Conservation (phyloP, 2,329 filamentous ascomycete species). For the Diaporthe aspalathi region DNA sequence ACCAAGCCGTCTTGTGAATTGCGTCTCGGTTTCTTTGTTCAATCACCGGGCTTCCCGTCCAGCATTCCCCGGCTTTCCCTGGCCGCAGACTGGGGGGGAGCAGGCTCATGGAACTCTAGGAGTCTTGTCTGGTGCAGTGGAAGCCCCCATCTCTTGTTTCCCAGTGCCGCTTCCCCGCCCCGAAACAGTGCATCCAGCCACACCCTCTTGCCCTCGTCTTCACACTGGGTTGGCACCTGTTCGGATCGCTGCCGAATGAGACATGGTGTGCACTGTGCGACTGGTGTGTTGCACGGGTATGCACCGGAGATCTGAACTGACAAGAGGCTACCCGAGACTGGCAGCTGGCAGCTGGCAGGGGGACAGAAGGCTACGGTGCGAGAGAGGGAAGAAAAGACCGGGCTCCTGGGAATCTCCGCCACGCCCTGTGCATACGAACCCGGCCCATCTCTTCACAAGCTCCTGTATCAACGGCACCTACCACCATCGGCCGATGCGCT, state of each 20-base stretch:
- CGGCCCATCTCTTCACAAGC: neutral
- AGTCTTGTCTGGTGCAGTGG: neutral
- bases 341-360: constrained; percentile 20
- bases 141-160: neutral
- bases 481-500: neutral
- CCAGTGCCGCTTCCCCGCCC: constrained; percentile 1
- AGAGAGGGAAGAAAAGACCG: neutral
- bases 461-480: constrained; percentile 3
- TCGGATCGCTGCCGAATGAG: constrained; percentile 28
- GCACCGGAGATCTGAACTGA: constrained; percentile 33
- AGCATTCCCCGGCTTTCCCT: constrained; percentile 17
- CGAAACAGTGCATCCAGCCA: constrained; percentile 31
- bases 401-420: constrained; percentile 6
- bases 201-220: constrained; percentile 20
- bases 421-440: neutral
- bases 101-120: neutral
- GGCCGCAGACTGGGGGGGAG: neutral
- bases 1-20: neutral
- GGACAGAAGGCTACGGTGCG: neutral
- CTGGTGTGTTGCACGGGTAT: constrained; percentile 25
- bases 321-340: constrained; percentile 34
- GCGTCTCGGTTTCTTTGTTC: constrained; percentile 1
- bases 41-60: neutral
- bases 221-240: constrained; percentile 6
- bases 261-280: constrained; percentile 24